Conservation (phyloP, 345 rosid species). For the Geranium rotundifolium region DNA sequence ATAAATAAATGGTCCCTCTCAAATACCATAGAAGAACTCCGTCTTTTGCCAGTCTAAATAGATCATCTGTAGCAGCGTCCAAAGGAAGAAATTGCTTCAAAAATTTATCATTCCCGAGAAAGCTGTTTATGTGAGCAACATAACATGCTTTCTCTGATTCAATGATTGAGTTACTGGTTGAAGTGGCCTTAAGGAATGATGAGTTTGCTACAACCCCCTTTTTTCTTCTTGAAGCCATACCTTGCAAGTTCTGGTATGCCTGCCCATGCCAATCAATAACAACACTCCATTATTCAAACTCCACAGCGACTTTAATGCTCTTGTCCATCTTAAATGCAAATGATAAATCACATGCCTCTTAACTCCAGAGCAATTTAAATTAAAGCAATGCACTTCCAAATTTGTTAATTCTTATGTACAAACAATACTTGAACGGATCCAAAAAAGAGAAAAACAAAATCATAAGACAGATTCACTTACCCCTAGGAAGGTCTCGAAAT, state of each 20-base stretch:
- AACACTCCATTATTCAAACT: constrained; percentile 7
- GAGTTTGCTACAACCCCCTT: constrained; percentile 38
- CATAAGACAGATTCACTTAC: constrained; percentile 26
- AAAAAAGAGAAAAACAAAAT: background rate
- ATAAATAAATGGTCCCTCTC: constrained; percentile 11
- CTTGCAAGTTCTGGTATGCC: constrained; percentile 55
- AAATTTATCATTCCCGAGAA: constrained; percentile 76
- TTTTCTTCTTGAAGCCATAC: constrained; percentile 42
- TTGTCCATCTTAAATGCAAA: background rate
- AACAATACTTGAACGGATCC: too few relatives aligned
- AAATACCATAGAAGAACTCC: constrained; percentile 82
- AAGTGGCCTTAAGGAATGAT: constrained; percentile 64
- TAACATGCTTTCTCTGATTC: constrained; percentile 73
- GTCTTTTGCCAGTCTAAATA: constrained; percentile 73
- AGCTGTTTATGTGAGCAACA: constrained; percentile 84
- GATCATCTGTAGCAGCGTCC: constrained; percentile 54
- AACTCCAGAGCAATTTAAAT: too few relatives aligned
- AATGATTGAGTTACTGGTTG: constrained; percentile 54
- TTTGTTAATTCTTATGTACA: background rate
- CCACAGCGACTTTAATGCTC: background rate
- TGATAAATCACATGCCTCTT: background rate
- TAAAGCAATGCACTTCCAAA: background rate
- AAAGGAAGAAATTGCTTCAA: constrained; percentile 85
- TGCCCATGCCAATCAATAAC: constrained; percentile 27
- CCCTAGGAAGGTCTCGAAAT: constrained; percentile 74